A percentile compares a stretch with the other conserved stretches of the same genome.
Conservation (phyloP, 331 rosid species). For the Malus hybrid region DNA sequence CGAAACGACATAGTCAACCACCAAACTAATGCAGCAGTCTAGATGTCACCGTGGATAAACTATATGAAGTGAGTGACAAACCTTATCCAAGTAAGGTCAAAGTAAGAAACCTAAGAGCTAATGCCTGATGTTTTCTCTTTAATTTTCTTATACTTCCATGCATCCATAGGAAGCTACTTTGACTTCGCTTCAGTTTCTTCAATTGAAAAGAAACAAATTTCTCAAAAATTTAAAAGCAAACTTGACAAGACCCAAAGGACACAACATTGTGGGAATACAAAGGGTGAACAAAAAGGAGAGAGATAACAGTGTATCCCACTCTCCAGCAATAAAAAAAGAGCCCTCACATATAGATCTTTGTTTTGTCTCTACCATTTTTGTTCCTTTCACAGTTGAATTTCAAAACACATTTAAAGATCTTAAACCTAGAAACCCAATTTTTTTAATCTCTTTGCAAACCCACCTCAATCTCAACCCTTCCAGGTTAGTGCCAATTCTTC, state of each 20-base stretch:
- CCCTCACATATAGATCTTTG: neutral
- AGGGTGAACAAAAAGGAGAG: neutral
- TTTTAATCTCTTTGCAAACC: neutral
- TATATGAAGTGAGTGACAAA: neutral
- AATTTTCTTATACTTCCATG: neutral
- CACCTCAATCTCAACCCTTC: neutral
- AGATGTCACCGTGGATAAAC: neutral
- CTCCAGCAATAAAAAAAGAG: neutral
- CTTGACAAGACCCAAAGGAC: neutral
- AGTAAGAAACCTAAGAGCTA: neutral
- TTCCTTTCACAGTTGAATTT: neutral
- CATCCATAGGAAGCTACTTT: neutral
- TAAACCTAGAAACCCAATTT: neutral
- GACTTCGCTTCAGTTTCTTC: neutral
- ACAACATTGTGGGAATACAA: neutral
- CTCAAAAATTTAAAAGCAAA: neutral
- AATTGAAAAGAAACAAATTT: neutral
- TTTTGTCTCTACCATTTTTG: neutral
- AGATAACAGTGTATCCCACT: neutral
- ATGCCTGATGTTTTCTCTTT: neutral
- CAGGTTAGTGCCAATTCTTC: neutral
- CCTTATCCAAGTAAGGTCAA: neutral
- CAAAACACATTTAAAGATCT: neutral
- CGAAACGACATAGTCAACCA: neutral
- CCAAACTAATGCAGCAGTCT: neutral